Conservation (phyloP, 106 monocot genomes). For the Cymbidium sinense region DNA sequence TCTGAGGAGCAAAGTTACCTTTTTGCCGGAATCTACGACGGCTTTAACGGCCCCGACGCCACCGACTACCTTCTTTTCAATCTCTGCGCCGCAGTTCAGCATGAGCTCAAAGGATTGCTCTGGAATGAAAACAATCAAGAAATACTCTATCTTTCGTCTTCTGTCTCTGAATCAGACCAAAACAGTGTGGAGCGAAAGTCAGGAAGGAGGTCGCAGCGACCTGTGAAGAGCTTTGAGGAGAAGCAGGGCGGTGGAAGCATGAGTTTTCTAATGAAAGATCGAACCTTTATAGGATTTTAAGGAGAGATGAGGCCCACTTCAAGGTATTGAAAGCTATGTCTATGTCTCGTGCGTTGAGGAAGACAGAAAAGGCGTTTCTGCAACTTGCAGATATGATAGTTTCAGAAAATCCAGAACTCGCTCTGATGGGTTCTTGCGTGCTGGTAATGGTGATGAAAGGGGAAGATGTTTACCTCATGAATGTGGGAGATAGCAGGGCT, state of each 20-base stretch:
- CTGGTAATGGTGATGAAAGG: constrained; percentile 63
- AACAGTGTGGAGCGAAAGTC: no score
- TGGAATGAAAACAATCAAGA: no score
- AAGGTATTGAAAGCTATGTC: constrained; percentile 41
- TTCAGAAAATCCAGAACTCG: constrained; percentile 51
- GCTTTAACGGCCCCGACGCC: no score
- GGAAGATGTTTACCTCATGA: constrained; percentile 62
- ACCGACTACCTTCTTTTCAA: constrained; percentile 60
- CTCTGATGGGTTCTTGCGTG: constrained; percentile 63
- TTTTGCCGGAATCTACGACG: constrained; percentile 74
- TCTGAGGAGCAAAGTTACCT: constrained; percentile 60
- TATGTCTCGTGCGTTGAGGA: constrained; percentile 36
- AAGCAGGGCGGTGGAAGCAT: no score
- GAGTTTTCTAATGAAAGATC: no score
- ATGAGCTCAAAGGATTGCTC: constrained; percentile 38
- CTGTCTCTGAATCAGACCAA: no score
- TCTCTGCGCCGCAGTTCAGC: constrained; percentile 44
- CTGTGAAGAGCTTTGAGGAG: not conserved
- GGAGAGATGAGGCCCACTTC: not conserved
- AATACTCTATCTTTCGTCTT: no score
- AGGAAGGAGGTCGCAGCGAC: not conserved
- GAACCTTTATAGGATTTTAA: no score
- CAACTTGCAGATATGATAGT: constrained; percentile 33
- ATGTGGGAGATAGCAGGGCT: constrained; percentile 68
- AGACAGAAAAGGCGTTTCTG: constrained; percentile 49